Percentiles rank a stretch among this genome's conserved stretches.
Evolutionary conservation across 2,329 filamentous ascomycete genomes (phyloP).

Genomic region (Xylariaceae sp.): DNA sequence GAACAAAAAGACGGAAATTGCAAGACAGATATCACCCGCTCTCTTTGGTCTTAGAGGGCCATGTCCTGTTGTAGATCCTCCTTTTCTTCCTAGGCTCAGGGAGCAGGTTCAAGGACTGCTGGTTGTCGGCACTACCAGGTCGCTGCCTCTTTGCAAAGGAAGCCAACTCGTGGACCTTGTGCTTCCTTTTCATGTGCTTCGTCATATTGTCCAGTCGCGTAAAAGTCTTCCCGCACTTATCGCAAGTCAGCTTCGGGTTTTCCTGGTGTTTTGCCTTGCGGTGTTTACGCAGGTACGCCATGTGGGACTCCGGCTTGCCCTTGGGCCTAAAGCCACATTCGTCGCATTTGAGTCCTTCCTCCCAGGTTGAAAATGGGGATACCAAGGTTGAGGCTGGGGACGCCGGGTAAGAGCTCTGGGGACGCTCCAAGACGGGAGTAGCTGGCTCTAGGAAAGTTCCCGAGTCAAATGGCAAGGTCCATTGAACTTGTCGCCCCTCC

Average conservation of each 20-base stretch:
- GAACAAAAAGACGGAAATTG: too few relatives aligned
- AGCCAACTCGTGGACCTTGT: not conserved
- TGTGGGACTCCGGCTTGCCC: not conserved
- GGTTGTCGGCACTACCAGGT: constrained; percentile 1
- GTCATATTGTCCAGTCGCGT: constrained; percentile 10
- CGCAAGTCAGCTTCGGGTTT: not conserved
- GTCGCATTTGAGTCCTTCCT: not conserved
- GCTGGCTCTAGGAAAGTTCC: too few relatives aligned
- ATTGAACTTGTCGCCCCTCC: too few relatives aligned
- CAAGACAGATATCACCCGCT: too few relatives aligned
- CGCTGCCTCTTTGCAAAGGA: constrained; percentile 1
- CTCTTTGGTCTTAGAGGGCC: too few relatives aligned
- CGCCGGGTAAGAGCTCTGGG: too few relatives aligned
- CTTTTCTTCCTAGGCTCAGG: constrained; percentile 2
- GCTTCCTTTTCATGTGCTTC: constrained; percentile 1
- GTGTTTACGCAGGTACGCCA: constrained; percentile 10
- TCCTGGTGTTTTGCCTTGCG: not conserved
- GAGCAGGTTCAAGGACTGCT: not conserved
- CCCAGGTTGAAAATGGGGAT: not conserved
- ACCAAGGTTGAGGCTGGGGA: not conserved
- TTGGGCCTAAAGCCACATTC: not conserved
- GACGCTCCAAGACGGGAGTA: too few relatives aligned
- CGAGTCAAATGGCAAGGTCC: too few relatives aligned
- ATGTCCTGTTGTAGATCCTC: too few relatives aligned
- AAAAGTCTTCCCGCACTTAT: not conserved